Percentiles rank a stretch among this genome's conserved stretches.
These are phyloP conservation scores for Zygosaccharomyces sapae DNA, from an alignment of 1,139 yeast genomes.

Conservation along the genomic window DNA sequence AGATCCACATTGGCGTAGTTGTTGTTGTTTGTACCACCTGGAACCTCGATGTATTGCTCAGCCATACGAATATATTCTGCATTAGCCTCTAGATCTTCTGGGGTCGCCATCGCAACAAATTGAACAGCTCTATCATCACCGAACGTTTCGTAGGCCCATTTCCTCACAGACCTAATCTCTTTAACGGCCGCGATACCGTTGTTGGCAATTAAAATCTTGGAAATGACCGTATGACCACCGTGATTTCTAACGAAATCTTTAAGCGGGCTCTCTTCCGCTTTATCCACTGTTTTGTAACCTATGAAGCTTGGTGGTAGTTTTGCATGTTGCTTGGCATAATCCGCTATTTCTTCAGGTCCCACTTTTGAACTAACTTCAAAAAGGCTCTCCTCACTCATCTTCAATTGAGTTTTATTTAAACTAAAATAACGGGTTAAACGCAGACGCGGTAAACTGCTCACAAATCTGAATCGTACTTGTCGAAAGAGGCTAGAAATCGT, in stretches of 20 bases:
- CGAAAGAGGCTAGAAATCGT: constrained; percentile 7
- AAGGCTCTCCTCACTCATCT: constrained; percentile 41
- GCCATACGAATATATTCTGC: constrained; percentile 99
- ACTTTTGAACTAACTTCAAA: constrained; percentile 37
- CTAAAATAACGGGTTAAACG: constrained; percentile 3
- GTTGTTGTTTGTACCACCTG: constrained; percentile 98
- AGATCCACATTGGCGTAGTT: constrained; percentile 97
- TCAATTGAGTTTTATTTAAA: constrained; percentile 3
- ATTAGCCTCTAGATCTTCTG: constrained; percentile 94
- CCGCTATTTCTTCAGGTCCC: constrained; percentile 33
- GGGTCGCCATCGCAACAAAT: constrained; percentile 98
- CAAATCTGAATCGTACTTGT: constrained; percentile 3
- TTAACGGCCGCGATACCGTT: constrained; percentile 99
- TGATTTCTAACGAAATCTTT: constrained; percentile 80
- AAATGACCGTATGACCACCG: constrained; percentile 94
- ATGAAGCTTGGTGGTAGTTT: constrained; percentile 65
- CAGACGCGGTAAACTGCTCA: constrained; percentile 6
- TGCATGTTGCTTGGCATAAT: constrained; percentile 37
- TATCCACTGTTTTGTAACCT: constrained; percentile 62
- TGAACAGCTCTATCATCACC: constrained; percentile 91
- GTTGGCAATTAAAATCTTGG: constrained; percentile 85
- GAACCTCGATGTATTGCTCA: constrained; percentile 95
- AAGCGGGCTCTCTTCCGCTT: constrained; percentile 66
- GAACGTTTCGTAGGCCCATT: constrained; percentile 98
- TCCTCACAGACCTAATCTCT: constrained; percentile 93